These are phyloP conservation scores for Heritiera littoralis DNA, from an alignment of 345 rosid genomes.

Conservation along the genomic window DNA sequence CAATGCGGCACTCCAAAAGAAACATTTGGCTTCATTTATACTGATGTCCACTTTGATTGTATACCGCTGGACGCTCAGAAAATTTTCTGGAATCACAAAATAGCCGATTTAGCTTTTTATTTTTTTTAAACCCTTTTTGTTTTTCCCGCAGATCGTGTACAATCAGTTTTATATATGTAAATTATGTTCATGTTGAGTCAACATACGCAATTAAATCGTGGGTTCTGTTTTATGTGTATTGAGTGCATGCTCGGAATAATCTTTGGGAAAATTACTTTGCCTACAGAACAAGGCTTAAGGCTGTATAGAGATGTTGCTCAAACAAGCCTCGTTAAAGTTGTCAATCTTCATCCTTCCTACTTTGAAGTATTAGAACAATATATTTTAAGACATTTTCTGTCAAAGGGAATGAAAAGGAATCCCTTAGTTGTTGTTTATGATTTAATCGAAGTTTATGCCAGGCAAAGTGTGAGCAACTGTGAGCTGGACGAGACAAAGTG, in stretches of 20 bases:
- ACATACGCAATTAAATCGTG: background rate
- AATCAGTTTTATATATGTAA: background rate
- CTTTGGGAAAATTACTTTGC: background rate
- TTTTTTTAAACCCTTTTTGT: background rate
- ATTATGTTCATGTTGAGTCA: background rate
- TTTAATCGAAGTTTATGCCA: background rate
- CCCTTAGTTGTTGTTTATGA: background rate
- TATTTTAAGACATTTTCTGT: background rate
- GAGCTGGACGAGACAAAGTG: background rate
- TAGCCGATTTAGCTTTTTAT: background rate
- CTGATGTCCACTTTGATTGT: conserved; percentile 26
- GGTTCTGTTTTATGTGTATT: background rate
- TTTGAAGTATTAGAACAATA: background rate
- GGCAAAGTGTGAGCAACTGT: background rate
- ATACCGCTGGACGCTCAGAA: conserved; percentile 33
- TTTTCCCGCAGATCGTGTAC: background rate
- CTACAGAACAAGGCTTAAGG: background rate
- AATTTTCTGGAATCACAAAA: conserved; percentile 28
- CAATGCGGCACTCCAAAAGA: conserved; percentile 39
- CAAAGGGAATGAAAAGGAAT: background rate
- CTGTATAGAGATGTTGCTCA: background rate
- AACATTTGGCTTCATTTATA: conserved; percentile 30
- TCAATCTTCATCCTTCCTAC: background rate
- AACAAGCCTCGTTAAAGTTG: background rate
- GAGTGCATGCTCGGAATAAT: no score